Evolutionary conservation across 2,329 filamentous ascomycete species (phyloP).

Genomic region (Trichoderma guizhouense): DNA sequence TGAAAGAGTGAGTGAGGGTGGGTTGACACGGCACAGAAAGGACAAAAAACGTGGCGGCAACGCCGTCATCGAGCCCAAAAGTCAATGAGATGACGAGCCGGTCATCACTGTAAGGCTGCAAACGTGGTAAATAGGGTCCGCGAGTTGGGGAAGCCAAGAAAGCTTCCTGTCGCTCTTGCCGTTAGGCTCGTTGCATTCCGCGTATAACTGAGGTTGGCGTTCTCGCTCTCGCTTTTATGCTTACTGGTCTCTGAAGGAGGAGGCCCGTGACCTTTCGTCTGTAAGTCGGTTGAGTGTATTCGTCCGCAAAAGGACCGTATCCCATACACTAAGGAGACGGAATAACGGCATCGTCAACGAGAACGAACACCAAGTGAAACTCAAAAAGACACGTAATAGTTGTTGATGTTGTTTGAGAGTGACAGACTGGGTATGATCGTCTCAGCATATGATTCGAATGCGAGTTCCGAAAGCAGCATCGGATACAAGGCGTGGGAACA

Average conservation of each 20-base stretch:
- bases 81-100: not conserved
- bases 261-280: not conserved
- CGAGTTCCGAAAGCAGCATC: not conserved
- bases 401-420: not conserved
- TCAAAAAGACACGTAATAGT: not conserved
- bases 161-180: slow-evolving; percentile 1
- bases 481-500: not conserved
- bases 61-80: not conserved
- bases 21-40: not conserved
- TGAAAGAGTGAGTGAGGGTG: not conserved
- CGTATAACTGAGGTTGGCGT: not conserved
- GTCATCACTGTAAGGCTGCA: not conserved
- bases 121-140: not conserved
- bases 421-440: not conserved
- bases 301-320: slow-evolving; percentile 11
- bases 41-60: not conserved
- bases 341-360: not conserved
- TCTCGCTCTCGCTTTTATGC: not conserved
- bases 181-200: not conserved
- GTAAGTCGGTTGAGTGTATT: not conserved
- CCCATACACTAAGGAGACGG: not conserved
- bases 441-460: not conserved
- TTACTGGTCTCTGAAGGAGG: not conserved
- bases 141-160: not conserved
- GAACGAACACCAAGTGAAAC: not conserved